phyloP scores from a whole-genome alignment of 2,329 filamentous ascomycete genomes.

The Sclerotinia subarctica region DNA sequence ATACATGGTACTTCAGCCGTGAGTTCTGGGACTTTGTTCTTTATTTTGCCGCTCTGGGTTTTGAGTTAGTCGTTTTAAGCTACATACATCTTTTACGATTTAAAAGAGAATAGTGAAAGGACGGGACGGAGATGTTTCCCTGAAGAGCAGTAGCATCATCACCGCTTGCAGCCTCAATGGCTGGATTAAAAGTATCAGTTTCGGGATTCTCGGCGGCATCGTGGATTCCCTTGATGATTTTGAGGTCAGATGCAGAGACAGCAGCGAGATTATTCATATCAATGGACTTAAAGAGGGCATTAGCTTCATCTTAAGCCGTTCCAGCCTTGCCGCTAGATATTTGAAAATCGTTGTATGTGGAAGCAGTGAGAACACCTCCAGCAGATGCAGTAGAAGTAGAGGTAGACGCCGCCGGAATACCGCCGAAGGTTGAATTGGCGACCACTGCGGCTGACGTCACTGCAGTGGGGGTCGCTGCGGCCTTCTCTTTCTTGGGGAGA shows the following conservation, averaged over 20 bases:
- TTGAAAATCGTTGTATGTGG: slow-evolving; percentile 46
- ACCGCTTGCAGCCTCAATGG: slow-evolving; percentile 48
- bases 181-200: slow-evolving; percentile 51
- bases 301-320: slow-evolving; percentile 45
- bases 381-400: slow-evolving; percentile 23
- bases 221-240: slow-evolving; percentile 50
- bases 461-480: slow-evolving; percentile 21
- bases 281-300: slow-evolving; percentile 41
- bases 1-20: slow-evolving; percentile 51
- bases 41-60: slow-evolving; percentile 51
- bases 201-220: slow-evolving; percentile 53
- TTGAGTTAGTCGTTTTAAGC: neutral
- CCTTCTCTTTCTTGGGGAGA: slow-evolving; percentile 29
- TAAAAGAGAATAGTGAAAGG: no score
- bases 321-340: slow-evolving; percentile 48
- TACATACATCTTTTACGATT: neutral
- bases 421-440: neutral
- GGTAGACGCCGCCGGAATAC: slow-evolving; percentile 21
- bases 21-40: slow-evolving; percentile 60
- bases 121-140: slow-evolving; percentile 31
- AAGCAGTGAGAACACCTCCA: slow-evolving; percentile 38
- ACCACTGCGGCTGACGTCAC: neutral
- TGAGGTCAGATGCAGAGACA: slow-evolving; percentile 48
- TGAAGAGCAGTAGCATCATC: slow-evolving; percentile 48
- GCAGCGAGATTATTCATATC: slow-evolving; percentile 44